phyloP scores from a whole-genome alignment of 176 grass and related monocot species.

The Rhipidocladum racemiflorum region DNA sequence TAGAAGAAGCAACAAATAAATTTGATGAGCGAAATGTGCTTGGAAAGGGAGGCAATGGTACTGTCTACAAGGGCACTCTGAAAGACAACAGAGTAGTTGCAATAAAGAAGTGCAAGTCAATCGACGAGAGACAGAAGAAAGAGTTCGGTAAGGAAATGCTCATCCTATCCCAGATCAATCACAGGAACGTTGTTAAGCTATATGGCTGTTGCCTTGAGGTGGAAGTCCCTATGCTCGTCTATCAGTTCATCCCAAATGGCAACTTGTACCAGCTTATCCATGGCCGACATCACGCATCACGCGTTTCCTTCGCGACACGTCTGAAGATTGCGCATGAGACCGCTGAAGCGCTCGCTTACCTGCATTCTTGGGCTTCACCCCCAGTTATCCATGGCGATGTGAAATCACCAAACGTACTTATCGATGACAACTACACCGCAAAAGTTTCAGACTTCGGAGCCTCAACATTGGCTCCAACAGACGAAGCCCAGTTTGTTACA shows the following conservation, averaged over 20 bases:
- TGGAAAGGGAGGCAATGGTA: conserved; percentile 66
- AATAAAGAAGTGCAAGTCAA: conserved; percentile 50
- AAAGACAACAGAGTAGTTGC: conserved; percentile 34
- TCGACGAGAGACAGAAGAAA: conserved; percentile 65
- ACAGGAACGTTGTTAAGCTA: conserved; percentile 54
- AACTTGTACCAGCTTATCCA: conserved; percentile 46
- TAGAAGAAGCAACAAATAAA: conserved; percentile 47
- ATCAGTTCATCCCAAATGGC: conserved; percentile 53
- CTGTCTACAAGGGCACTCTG: conserved; percentile 60
- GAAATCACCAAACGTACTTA: conserved; percentile 56
- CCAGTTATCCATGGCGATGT: conserved; percentile 62
- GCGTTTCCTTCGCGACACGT: conserved; percentile 27
- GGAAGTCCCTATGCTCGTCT: conserved; percentile 59
- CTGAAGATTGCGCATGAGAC: conserved; percentile 45
- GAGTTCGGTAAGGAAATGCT: conserved; percentile 79
- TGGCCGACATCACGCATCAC: neutral
- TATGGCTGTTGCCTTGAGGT: conserved; percentile 57
- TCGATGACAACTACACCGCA: conserved; percentile 42
- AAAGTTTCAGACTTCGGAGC: conserved; percentile 64
- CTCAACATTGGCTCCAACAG: conserved; percentile 36
- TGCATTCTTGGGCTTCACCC: conserved; percentile 54
- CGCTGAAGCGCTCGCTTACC: conserved; percentile 62
- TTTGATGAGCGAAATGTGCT: conserved; percentile 58
- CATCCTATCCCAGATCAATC: conserved; percentile 67
- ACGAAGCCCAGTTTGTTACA: conserved; percentile 49